Percentiles rank a stretch among this genome's conserved stretches.
Evolutionary conservation across 306 rosid species (phyloP).

Genomic region (Hippophae tibetana): DNA sequence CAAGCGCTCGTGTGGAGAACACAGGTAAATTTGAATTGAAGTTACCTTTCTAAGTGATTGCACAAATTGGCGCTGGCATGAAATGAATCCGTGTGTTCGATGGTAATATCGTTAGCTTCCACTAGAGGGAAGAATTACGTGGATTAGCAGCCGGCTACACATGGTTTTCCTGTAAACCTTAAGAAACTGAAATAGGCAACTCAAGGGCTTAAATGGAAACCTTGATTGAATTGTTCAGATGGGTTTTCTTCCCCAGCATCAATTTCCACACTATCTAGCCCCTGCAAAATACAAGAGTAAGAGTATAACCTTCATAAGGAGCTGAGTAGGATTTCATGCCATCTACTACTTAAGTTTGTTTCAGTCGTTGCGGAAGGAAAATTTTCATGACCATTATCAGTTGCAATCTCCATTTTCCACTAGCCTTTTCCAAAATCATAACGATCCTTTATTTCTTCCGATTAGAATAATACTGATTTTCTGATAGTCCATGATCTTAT

Average conservation of each 20-base stretch:
- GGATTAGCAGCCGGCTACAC: constrained; percentile 16
- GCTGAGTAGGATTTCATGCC: no score
- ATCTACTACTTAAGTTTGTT: no score
- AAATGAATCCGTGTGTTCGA: constrained; percentile 41
- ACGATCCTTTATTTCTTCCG: no score
- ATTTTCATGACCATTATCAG: no score
- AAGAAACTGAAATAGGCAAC: no score
- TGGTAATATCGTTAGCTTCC: constrained; percentile 54
- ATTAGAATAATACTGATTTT: no score
- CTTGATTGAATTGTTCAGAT: constrained; percentile 44
- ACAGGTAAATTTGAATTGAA: constrained; percentile 12
- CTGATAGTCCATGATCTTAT: neutral
- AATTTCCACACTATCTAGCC: constrained; percentile 54
- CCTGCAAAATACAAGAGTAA: constrained; percentile 36
- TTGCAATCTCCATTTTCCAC: no score
- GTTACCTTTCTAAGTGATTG: constrained; percentile 59
- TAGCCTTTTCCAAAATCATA: no score
- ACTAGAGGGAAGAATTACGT: constrained; percentile 32
- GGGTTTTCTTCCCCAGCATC: constrained; percentile 35
- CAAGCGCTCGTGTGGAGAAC: neutral
- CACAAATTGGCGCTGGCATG: constrained; percentile 29
- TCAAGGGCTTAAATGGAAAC: constrained; percentile 28
- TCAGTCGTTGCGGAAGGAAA: no score
- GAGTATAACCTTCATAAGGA: neutral
- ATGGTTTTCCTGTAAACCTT: neutral